A percentile compares a stretch with the other conserved stretches of the same genome.
phyloP scores from a whole-genome alignment of 1,139 yeast genomes.

The Hansenula lynferdii region DNA sequence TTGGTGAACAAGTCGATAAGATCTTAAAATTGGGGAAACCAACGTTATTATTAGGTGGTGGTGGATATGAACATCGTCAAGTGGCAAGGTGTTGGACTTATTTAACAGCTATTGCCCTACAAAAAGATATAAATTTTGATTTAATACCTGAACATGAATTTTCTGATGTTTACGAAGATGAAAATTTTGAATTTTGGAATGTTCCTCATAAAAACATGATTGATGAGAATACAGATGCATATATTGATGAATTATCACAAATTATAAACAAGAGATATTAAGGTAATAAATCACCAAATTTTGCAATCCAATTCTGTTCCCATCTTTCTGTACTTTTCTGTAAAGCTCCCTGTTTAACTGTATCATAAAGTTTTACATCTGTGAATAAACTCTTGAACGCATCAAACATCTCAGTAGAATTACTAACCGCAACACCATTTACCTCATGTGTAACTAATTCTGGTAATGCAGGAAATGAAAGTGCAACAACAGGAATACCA shows the following conservation, averaged over 20 bases:
- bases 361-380: constrained; percentile 29
- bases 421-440: constrained; percentile 41
- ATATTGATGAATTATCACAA: constrained; percentile 17
- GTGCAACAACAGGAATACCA: constrained; percentile 86
- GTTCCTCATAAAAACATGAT: constrained; percentile 30
- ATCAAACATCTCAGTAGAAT: constrained; percentile 44
- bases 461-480: constrained; percentile 66
- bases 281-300: constrained; percentile 13
- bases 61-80: constrained; percentile 66
- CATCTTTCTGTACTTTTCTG: constrained; percentile 64
- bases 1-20: constrained; percentile 32
- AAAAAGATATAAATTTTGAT: constrained; percentile 21
- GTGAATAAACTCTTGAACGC: constrained; percentile 43
- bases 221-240: constrained; percentile 34
- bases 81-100: constrained; percentile 64
- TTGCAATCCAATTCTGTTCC: constrained; percentile 66
- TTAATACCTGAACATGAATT: constrained; percentile 50
- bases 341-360: constrained; percentile 63
- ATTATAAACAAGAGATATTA: constrained; percentile 3
- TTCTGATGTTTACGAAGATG: constrained; percentile 40
- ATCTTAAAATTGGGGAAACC: constrained; percentile 30
- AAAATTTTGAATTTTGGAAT: constrained; percentile 49
- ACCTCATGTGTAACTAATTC: constrained; percentile 49
- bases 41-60: constrained; percentile 66
- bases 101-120: constrained; percentile 36